phyloP scores from a whole-genome alignment of 2,329 filamentous ascomycete species.

The Metarhizium sp. region DNA sequence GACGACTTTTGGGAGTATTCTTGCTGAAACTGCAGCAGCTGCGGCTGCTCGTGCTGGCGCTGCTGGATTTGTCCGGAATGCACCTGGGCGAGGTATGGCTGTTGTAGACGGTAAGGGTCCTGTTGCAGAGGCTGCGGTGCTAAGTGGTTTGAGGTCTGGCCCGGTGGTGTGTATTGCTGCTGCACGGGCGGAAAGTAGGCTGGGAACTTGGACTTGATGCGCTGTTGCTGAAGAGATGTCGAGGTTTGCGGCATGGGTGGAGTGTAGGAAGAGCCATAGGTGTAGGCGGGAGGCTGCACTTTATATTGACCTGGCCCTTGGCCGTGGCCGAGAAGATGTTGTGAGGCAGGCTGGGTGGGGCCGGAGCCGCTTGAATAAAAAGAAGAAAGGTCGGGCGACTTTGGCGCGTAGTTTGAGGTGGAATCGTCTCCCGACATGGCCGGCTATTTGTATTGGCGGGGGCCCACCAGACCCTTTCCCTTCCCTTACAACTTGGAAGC shows the following conservation, averaged over 20 bases:
- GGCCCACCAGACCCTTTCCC: not conserved
- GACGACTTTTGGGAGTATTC: not conserved
- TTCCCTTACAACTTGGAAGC: not conserved
- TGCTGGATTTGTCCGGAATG: not conserved
- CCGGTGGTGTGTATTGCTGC: constrained; percentile 13
- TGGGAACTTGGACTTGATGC: constrained; percentile 14
- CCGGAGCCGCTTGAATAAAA: constrained; percentile 32
- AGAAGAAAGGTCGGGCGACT: constrained; percentile 50
- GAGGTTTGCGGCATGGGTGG: constrained; percentile 17
- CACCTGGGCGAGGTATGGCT: constrained; percentile 1
- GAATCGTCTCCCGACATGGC: constrained; percentile 38
- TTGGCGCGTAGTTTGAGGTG: constrained; percentile 39
- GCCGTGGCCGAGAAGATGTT: constrained; percentile 11
- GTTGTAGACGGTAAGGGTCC: constrained; percentile 10
- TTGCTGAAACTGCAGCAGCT: constrained; percentile 2
- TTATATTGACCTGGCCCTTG: constrained; percentile 21
- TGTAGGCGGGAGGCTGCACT: constrained; percentile 20
- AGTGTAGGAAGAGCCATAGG: constrained; percentile 15
- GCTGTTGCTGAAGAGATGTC: constrained; percentile 16
- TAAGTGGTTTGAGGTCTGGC: constrained; percentile 7
- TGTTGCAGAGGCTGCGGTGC: constrained; percentile 10
- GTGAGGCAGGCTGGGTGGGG: constrained; percentile 15
- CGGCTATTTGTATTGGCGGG: constrained; percentile 5
- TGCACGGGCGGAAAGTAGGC: constrained; percentile 13
- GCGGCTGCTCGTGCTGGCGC: not conserved